Evolutionary conservation across 2,329 filamentous ascomycete genomes (phyloP), one percentile per base, ranked within the genome.

Genomic region (Stemphylium beticola): DNA sequence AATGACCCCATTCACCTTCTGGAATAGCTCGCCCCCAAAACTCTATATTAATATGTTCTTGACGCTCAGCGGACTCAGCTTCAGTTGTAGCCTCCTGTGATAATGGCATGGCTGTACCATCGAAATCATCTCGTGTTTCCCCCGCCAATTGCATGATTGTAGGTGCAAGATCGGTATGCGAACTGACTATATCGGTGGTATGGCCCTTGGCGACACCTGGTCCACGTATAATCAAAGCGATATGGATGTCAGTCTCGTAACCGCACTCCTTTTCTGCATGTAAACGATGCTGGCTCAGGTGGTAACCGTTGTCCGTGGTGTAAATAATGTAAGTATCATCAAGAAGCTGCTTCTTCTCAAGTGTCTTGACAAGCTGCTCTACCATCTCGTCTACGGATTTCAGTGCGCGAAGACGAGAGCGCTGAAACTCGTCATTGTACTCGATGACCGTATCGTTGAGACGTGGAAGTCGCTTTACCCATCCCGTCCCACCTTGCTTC

Each of bases 351-450:
- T 72, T 73, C 4, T 71, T 53, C 17, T 79, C 74, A 2, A 84
- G 69, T 0, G 73, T 74, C 2, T 65, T 55, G 4, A 83, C 61
- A 3, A 83, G 57, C 0, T 63, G 57, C 12, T 80, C 78, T 2
- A 84, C 76, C 43, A 84, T 71, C 56, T 84, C 82, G 54, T 84
- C 82, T 0, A 84, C 81, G 3, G 79, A 74, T 57, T 83, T 81
- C n/a, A 83, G 65, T 5, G 81, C 66, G 11, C 76, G 77, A 11
- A 84, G 69, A 7, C 51, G 33, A 1, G n/a, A 15, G 20, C 33
- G 20, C 2, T 37, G 33, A 6, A 46, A 46, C 4, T 46, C 43
- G 0, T 46, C 43, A 1, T 46, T 46, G 2, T 46, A 46, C 12
- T 33, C 33, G 15, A 46, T 17, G n/a, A 46, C 32, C 8, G 43